Evolutionary conservation across 129 eudicot species (phyloP), one percentile per base, ranked within the genome.

Genomic region (carrot (Daucus carota)): DNA sequence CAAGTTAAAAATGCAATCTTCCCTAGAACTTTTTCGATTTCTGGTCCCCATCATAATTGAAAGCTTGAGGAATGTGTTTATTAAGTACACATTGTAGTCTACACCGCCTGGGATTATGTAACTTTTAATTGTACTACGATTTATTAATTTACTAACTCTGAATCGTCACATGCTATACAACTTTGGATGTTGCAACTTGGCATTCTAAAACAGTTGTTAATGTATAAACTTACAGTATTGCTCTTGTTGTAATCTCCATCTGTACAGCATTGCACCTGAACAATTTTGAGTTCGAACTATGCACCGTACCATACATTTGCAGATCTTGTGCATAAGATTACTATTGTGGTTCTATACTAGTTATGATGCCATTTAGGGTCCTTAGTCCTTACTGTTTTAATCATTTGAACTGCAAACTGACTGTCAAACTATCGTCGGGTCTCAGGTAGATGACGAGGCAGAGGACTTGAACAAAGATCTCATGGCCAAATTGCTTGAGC

Each of bases 391-490:
- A 18, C 18, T 8, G 8, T 6, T 54, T 54, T 8, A 22, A 54
- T 8, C 3, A 54, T 54, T 54, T 54, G 8, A n/a, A 40, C 8
- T 1, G 1, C 12, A 43, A 42, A 1, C n/a, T 26, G 33, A 34
- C 18, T 26, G 36, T 66, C 10, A 26, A 50, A 50, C 43, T 80
- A 48, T 73, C 29, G 62, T 67, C 48, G 72, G 65, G 48, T 73
- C 83, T 77, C 85, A 94, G 97, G 97, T 81, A 18, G 99, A 94
- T 74, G 99, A 94, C 70, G 99, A 94, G 72, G 99, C 99, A 78
- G 83, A 81, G 87, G 99, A 94, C 52, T 85, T 94, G 80, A 94
- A 94, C 92, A 94, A 86, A 87, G 93, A 86, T 77, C 87, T 91
- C 46, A 84, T 91, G 88, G 79, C 97, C 80, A 77, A 83, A 83